phyloP scores from a whole-genome alignment of 106 monocot species.

The Ottelia alismoides region DNA sequence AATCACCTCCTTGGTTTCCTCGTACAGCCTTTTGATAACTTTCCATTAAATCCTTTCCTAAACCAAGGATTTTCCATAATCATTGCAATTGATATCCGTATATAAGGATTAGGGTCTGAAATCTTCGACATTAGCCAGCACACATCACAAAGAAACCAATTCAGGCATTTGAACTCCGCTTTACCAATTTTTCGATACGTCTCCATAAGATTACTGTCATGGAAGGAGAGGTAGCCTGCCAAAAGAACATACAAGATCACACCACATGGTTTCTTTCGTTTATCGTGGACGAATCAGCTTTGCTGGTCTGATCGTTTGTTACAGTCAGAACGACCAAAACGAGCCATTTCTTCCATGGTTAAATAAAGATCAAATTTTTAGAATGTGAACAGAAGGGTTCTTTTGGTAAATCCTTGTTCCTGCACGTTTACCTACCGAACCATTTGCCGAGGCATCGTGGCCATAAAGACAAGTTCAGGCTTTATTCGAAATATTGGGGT shows the following conservation, averaged over 20 bases:
- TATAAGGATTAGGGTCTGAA: conserved; percentile 3
- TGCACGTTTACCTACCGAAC: too few species aligned
- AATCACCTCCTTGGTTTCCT: not conserved
- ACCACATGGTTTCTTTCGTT: too few species aligned
- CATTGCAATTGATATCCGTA: not conserved
- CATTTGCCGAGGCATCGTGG: too few species aligned
- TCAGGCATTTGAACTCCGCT: conserved; percentile 8
- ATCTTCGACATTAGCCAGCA: not conserved
- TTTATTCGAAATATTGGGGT: too few species aligned
- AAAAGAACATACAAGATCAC: conserved; percentile 8
- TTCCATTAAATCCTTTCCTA: not conserved
- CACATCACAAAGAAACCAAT: conserved; percentile 6
- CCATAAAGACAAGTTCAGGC: too few species aligned
- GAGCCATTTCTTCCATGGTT: too few species aligned
- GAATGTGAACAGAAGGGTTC: too few species aligned
- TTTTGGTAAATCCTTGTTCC: too few species aligned
- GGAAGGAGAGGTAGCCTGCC: conserved; percentile 9
- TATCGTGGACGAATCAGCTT: too few species aligned
- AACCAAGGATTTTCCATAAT: conserved; percentile 12
- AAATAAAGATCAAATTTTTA: too few species aligned
- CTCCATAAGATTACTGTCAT: conserved; percentile 4
- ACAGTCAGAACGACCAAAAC: too few species aligned
- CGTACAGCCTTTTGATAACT: not conserved
- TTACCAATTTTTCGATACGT: conserved; percentile 6
- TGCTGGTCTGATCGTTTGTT: too few species aligned